Base-by-base conservation (phyloP, 257 asterid genomes). In the Capsicum baccatum region DNA sequence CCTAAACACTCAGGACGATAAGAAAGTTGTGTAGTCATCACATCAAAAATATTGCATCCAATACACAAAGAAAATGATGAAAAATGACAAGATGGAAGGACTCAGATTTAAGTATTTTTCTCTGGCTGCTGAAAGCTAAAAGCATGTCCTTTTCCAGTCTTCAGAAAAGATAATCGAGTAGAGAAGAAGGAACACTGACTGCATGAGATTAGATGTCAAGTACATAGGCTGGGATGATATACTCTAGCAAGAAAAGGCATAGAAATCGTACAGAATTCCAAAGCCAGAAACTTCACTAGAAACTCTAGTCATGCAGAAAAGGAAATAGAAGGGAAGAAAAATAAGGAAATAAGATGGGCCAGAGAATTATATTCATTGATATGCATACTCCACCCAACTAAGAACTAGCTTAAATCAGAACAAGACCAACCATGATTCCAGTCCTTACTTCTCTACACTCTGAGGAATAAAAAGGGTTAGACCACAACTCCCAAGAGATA, bases 31-130 rank as follows among this genome's bases (percentile, higher is more conserved):
- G 62, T 8, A 52, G 48, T 54, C 81, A 54, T 14, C 81, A 54
- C 63, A 52, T 13, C 79, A 26, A 76, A 52, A 13, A 13, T 54
- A 76, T 52, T 76, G 64, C 81, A 76, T 54, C 19, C 81, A 52
- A 76, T 33, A 78, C 62, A 74, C 81, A 50, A 48, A 50, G 81
- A 78, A 52, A 76, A 78, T 33, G 50, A 78, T 54, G 57, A 54
- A 76, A 21, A 52, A 76, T 13, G 37, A 33, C 63, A 54, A 78
- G 33, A 71, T 71, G 48, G 48, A 76, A 48, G 15, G 47, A 74
- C 81, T 74, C 16, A 1, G 19, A 50, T 19, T 52, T 15, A 74
- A 50, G 8, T 74, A 74, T 74, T 48, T 50, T 74, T n/a, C n/a
- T 48, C 59, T 73, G 39, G 59, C 59, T 73, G 80, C 42, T 47